Conservation (phyloP, 106 monocot genomes). For the Dendrobium catenatum region DNA sequence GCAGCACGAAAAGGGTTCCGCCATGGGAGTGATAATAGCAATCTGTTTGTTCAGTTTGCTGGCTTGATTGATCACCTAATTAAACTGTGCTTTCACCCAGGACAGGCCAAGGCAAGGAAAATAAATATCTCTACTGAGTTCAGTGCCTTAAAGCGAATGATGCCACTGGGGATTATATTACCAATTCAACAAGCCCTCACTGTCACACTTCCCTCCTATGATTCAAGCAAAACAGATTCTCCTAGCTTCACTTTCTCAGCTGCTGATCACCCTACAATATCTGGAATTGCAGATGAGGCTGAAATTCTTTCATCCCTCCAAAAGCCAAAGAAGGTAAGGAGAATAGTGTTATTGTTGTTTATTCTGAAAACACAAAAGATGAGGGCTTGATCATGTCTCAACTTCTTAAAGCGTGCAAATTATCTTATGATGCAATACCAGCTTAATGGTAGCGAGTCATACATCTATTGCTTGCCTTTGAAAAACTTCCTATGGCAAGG, state of each 20-base stretch:
- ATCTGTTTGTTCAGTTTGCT: conserved; percentile 78
- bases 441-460: neutral
- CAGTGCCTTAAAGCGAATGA: conserved; percentile 95
- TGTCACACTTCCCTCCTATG: conserved; percentile 63
- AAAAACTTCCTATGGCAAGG: neutral
- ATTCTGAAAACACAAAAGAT: neutral
- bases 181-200: conserved; percentile 89
- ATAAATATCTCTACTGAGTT: conserved; percentile 92
- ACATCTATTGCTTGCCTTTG: neutral
- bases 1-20: conserved; percentile 70
- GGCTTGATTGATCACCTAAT: conserved; percentile 83
- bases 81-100: conserved; percentile 85
- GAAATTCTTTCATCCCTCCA: conserved; percentile 98
- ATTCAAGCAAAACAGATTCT: conserved; percentile 32
- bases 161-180: conserved; percentile 93
- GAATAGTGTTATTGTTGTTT: neutral
- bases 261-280: conserved; percentile 64
- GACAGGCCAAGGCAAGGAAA: conserved; percentile 68
- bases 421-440: neutral
- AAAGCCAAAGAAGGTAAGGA: conserved; percentile 83
- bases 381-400: neutral
- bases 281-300: conserved; percentile 94
- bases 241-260: conserved; percentile 48
- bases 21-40: conserved; percentile 42
- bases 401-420: neutral